These are phyloP conservation scores for Pseudogymnoascus verrucosus DNA, from an alignment of 2,329 filamentous ascomycete species.

Conservation along the genomic window DNA sequence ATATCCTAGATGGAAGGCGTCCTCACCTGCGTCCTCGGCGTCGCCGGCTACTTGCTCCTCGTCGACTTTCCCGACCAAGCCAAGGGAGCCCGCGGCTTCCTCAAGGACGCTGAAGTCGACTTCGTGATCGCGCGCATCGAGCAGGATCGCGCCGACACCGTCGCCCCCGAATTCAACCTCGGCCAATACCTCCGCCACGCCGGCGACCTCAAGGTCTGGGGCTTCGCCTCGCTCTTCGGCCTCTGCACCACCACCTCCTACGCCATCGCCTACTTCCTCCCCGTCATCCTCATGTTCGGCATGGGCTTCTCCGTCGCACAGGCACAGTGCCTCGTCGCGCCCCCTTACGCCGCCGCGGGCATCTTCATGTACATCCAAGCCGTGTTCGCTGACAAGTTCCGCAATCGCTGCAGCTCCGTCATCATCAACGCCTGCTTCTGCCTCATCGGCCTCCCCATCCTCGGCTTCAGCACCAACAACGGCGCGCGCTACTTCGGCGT, in stretches of 20 bases:
- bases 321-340: constrained; percentile 45
- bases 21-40: constrained; percentile 44
- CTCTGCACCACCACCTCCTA: constrained; percentile 65
- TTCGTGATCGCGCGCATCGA: constrained; percentile 46
- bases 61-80: constrained; percentile 54
- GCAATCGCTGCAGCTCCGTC: constrained; percentile 41
- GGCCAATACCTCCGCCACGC: constrained; percentile 38
- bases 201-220: constrained; percentile 50
- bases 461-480: constrained; percentile 41
- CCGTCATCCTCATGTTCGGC: constrained; percentile 55
- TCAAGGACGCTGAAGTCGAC: constrained; percentile 39
- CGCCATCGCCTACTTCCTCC: constrained; percentile 68
- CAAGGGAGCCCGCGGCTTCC: constrained; percentile 37
- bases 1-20: constrained; percentile 34
- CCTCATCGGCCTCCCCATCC: constrained; percentile 28
- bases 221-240: constrained; percentile 51
- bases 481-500: constrained; percentile 48
- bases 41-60: constrained; percentile 46
- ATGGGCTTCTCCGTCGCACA: constrained; percentile 44
- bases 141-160: constrained; percentile 46
- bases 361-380: constrained; percentile 36
- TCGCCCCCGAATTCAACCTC: constrained; percentile 37
- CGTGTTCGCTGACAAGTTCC: constrained; percentile 43
- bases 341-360: constrained; percentile 38
- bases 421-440: constrained; percentile 39